These are phyloP conservation scores for Aureobasidium sp. DNA, from an alignment of 2,329 filamentous ascomycete genomes.

Conservation along the genomic window DNA sequence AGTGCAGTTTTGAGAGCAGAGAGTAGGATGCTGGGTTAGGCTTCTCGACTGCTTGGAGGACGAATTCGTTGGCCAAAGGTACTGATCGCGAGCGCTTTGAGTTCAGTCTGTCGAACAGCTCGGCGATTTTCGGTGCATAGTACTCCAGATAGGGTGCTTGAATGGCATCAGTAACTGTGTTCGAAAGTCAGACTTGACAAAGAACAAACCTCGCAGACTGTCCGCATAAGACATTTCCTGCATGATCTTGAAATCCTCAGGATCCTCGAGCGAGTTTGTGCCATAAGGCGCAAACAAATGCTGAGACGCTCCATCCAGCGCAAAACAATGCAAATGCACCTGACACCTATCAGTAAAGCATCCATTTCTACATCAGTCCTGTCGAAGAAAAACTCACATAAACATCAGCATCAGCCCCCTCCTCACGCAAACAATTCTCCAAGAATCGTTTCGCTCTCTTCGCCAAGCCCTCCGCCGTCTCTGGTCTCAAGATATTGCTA, in stretches of 20 bases:
- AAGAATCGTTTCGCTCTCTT: conserved; percentile 10
- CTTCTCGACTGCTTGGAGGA: neutral
- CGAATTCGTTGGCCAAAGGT: conserved; percentile 12
- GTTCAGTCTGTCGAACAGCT: neutral
- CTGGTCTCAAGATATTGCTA: conserved; percentile 17
- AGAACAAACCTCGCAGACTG: conserved; percentile 11
- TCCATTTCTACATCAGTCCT: too few relatives aligned
- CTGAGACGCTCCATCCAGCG: conserved; percentile 17
- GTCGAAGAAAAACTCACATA: too few relatives aligned
- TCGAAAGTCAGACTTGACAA: neutral
- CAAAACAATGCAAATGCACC: conserved; percentile 18
- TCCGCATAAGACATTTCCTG: conserved; percentile 18
- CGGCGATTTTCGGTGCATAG: conserved; percentile 12
- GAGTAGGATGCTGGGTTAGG: neutral
- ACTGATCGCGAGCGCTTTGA: neutral
- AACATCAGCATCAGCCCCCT: conserved; percentile 15
- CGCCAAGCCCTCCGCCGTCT: conserved; percentile 11
- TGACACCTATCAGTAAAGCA: neutral
- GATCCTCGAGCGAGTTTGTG: conserved; percentile 14
- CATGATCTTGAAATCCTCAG: conserved; percentile 15
- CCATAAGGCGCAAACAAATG: conserved; percentile 17
- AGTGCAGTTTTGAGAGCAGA: conserved; percentile 6
- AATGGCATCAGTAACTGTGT: neutral
- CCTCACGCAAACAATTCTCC: conserved; percentile 12
- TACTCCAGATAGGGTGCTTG: conserved; percentile 15